phyloP scores from a whole-genome alignment of 768 basidiomycete genomes.

The Tulasnella sp. region DNA sequence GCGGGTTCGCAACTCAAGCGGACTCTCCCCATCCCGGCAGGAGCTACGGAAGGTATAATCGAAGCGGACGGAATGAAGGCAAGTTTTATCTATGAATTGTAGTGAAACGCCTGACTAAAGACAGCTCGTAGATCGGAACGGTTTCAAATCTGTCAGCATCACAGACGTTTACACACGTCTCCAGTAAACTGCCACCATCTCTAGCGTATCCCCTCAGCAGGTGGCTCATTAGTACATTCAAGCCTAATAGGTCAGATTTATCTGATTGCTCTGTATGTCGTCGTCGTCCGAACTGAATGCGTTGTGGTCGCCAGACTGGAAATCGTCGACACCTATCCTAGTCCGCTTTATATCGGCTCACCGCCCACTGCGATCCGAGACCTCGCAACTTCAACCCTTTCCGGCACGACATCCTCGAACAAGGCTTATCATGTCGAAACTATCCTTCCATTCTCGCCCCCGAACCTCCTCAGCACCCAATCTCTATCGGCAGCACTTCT shows the following conservation, averaged over 20 bases:
- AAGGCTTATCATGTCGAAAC: neutral
- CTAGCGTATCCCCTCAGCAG: neutral
- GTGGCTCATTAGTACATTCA: neutral
- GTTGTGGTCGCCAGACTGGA: neutral
- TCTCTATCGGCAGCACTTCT: neutral
- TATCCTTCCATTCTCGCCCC: neutral
- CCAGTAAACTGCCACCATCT: neutral
- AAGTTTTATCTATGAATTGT: neutral
- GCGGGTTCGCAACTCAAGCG: neutral
- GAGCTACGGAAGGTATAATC: neutral
- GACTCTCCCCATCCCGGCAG: neutral
- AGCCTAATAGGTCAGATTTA: neutral
- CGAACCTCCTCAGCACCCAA: slow-evolving; percentile 1
- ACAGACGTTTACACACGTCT: neutral
- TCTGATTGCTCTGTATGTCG: neutral
- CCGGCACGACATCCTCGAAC: neutral
- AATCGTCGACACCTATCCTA: slow-evolving; percentile 1
- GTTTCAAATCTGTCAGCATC: neutral
- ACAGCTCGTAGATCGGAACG: neutral
- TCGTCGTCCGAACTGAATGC: neutral
- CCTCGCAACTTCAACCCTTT: neutral
- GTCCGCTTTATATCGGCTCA: neutral
- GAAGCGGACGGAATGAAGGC: neutral
- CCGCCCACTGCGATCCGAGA: neutral
- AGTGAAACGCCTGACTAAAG: neutral